phyloP scores from a whole-genome alignment of 805 yeast species.

The Starmerella geochares region DNA sequence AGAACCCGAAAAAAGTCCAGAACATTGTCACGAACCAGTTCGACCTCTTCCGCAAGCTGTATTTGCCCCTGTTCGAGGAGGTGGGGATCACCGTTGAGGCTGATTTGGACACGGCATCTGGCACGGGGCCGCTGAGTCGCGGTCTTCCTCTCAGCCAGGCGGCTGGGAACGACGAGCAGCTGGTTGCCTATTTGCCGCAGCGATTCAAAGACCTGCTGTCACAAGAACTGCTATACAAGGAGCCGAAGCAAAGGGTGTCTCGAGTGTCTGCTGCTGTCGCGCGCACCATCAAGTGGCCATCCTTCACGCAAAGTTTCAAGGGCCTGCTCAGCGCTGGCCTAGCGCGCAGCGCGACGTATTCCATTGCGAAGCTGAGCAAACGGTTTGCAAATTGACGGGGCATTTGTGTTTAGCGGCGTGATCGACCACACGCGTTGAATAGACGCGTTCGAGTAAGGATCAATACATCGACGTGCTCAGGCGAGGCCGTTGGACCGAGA shows the following conservation, averaged over 20 bases:
- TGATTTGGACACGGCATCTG: slow-evolving; percentile 1
- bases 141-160: slow-evolving; percentile 30
- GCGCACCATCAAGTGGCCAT: slow-evolving; percentile 56
- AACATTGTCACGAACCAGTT: slow-evolving; percentile 78
- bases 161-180: slow-evolving; percentile 34
- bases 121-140: slow-evolving; percentile 26
- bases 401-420: no score
- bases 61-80: slow-evolving; percentile 50
- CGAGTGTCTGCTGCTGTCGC: slow-evolving; percentile 37
- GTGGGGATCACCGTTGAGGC: slow-evolving; percentile 33
- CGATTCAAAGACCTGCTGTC: slow-evolving; percentile 40
- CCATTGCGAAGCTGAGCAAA: slow-evolving; percentile 25
- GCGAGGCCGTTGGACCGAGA: no score
- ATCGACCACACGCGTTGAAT: no score
- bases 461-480: no score
- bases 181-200: slow-evolving; percentile 41
- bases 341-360: slow-evolving; percentile 19
- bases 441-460: no score
- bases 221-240: slow-evolving; percentile 15
- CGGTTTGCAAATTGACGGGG: slow-evolving; percentile 13
- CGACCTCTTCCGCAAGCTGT: slow-evolving; percentile 56
- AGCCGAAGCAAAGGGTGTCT: slow-evolving; percentile 27
- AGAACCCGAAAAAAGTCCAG: slow-evolving; percentile 75
- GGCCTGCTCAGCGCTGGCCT: slow-evolving; percentile 82
- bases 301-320: slow-evolving; percentile 64